These are phyloP conservation scores for Solanum hybrid DNA, from an alignment of 305 asterid species.

Conservation along the genomic window DNA sequence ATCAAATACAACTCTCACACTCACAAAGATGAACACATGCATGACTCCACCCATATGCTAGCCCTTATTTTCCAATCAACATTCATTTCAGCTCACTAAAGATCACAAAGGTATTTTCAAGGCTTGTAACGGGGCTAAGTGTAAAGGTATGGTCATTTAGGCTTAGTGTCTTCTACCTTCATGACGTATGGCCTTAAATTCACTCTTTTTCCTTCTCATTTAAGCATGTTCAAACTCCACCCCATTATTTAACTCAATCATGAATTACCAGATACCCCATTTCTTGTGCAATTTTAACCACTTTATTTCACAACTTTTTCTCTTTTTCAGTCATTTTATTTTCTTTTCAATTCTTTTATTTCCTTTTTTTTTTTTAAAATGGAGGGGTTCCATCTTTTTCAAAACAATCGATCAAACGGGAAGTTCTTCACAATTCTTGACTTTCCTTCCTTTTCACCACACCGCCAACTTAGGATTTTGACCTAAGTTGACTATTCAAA, in stretches of 20 bases:
- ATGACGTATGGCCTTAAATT: neutral
- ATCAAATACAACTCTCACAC: neutral
- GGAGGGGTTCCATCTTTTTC: neutral
- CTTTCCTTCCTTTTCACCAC: neutral
- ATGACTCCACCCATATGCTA: too few relatives aligned
- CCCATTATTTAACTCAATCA: neutral
- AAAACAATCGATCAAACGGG: neutral
- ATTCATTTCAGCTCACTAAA: neutral
- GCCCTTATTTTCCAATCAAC: neutral
- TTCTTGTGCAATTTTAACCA: neutral
- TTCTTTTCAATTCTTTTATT: neutral
- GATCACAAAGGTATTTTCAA: neutral
- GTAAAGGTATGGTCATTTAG: neutral
- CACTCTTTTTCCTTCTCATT: neutral
- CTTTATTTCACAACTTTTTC: neutral
- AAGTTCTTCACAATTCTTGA: neutral
- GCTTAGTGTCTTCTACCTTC: neutral
- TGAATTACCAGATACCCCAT: neutral
- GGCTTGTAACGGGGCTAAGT: neutral
- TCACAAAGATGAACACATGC: neutral
- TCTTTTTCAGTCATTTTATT: neutral
- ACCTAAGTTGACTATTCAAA: neutral
- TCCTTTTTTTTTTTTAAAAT: neutral
- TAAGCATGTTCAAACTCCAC: neutral
- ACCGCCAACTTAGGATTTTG: neutral